A percentile compares a stretch with the other conserved stretches of the same genome.
phyloP scores from a whole-genome alignment of 1,139 yeast genomes.

The Protomyces macrosporus region DNA sequence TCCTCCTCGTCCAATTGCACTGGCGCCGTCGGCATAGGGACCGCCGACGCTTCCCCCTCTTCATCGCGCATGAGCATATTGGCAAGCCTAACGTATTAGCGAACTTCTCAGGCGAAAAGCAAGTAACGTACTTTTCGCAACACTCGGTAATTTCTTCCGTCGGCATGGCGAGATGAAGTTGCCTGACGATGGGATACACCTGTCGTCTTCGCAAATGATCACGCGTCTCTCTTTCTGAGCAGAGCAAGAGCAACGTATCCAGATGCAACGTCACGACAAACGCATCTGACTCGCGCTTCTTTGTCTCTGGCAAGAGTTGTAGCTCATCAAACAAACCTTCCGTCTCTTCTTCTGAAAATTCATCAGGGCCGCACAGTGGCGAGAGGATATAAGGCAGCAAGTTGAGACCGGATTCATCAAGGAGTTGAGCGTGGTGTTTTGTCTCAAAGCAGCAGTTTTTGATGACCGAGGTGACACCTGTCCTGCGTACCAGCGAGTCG shows the following conservation, averaged over 20 bases:
- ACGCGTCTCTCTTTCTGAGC: constrained; percentile 68
- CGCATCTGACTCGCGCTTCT: constrained; percentile 64
- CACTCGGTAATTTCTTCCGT: constrained; percentile 60
- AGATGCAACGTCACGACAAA: constrained; percentile 65
- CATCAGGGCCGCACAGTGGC: constrained; percentile 80
- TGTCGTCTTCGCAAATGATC: constrained; percentile 69
- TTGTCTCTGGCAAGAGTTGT: constrained; percentile 71
- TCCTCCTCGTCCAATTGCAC: constrained; percentile 12
- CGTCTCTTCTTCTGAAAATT: constrained; percentile 67
- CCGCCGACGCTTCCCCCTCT: constrained; percentile 25
- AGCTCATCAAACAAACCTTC: constrained; percentile 84
- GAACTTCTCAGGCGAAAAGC: background rate
- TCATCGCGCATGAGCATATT: constrained; percentile 34
- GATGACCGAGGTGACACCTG: constrained; percentile 88
- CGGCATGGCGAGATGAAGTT: constrained; percentile 60
- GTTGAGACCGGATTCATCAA: constrained; percentile 57
- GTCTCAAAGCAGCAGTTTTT: constrained; percentile 84
- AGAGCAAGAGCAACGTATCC: constrained; percentile 47
- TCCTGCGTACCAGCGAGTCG: constrained; percentile 71
- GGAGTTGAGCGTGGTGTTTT: constrained; percentile 55
- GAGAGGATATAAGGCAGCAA: constrained; percentile 72
- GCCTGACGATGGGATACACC: constrained; percentile 78
- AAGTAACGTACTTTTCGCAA: constrained; percentile 27
- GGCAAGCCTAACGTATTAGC: constrained; percentile 26
- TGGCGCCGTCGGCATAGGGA: constrained; percentile 16